Conservation (phyloP, 768 basidiomycete genomes). For the Suillus fuscotomentosus region DNA sequence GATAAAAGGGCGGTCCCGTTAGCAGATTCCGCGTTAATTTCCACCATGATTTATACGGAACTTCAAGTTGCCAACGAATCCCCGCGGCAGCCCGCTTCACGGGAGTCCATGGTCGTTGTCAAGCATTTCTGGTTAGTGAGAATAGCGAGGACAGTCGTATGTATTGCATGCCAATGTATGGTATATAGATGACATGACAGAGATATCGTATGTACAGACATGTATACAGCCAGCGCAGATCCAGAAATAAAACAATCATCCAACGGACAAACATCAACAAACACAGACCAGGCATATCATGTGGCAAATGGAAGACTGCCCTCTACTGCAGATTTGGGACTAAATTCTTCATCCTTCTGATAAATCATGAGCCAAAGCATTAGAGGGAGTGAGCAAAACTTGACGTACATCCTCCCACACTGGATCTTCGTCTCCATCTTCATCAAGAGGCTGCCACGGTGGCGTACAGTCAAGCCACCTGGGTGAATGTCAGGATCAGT, state of each 20-base stretch:
- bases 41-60: neutral
- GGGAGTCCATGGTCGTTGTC: neutral
- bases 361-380: neutral
- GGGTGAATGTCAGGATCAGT: neutral
- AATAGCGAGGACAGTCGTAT: neutral
- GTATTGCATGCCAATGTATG: neutral
- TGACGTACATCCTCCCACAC: conserved; percentile 1
- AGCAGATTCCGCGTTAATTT: neutral
- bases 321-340: neutral
- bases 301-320: neutral
- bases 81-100: neutral
- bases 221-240: neutral
- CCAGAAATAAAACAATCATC: neutral
- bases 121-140: neutral
- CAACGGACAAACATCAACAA: neutral
- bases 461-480: conserved; percentile 21
- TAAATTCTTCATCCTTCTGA: neutral
- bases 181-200: neutral
- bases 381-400: neutral
- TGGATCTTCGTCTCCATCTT: conserved; percentile 24
- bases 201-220: neutral
- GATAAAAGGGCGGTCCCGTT: neutral
- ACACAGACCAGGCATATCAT: neutral
- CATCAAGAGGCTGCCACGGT: conserved; percentile 25
- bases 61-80: neutral